Evolutionary conservation across 75 land plant species (phyloP), one percentile per base, ranked within the genome.

Genomic region (Adiantum capillusveneris): DNA sequence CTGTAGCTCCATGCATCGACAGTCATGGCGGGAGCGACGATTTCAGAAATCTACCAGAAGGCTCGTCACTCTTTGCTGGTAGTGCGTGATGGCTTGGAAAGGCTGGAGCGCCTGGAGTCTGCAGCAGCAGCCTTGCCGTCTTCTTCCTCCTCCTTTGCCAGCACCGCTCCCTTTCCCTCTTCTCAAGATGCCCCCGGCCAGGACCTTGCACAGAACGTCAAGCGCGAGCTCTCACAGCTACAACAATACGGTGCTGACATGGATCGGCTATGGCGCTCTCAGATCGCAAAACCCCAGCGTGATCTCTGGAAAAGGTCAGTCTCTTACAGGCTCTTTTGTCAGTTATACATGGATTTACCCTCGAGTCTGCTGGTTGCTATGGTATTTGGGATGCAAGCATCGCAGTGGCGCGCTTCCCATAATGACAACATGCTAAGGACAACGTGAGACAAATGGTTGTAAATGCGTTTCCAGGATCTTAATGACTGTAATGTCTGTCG

Each of bases 251-350:
- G 90, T 61, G 72, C 20, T 29, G 85, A 93, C 52, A 88, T 93
- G 90, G 96, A 93, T 28, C 65, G 79, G 11, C 71, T 89, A 41
- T 93, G 87, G 87, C 75, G 90, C 11, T 76, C 85, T 14, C 71
- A 89, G 52, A 34, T 79, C 61, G 60, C 82, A 31, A 83, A 75
- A 27, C 64, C 80, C 13, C 90, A 89, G 30, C 75, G 85, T 7
- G 90, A 93, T 72, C 83, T 93, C 56, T 93, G 98, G 98, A 88
- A 79, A 68, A 60, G 98, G 60, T 65, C 6, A n/a, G 83, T 71
- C 18, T 19, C 52, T 55, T 43, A 44, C 39, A n/a, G 3, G 1
- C n/a, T 28, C 57, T n/a, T n/a, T n/a, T n/a, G n/a, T n/a, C n/a
- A n/a, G n/a, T n/a, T n/a, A n/a, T n/a, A n/a, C n/a, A n/a, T n/a